Conservation (phyloP, 768 basidiomycete genomes). For the Melanogaster broomeanus region DNA sequence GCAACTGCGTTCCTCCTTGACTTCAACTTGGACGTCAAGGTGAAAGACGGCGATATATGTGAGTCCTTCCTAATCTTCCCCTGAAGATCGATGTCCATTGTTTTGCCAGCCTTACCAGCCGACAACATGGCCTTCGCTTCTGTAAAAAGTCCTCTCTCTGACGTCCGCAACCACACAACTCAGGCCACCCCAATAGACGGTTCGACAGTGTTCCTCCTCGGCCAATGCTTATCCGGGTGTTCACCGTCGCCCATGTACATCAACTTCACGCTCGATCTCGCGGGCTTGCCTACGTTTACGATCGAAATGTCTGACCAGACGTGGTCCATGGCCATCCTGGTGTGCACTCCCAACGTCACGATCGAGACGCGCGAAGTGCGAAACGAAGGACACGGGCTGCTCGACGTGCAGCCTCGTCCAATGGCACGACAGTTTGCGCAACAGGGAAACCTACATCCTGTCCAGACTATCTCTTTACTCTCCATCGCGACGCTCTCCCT, state of each 20-base stretch:
- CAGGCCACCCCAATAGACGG: too few relatives aligned
- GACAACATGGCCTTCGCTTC: slow-evolving; percentile 7
- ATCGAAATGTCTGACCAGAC: too few relatives aligned
- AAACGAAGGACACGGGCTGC: slow-evolving; percentile 15
- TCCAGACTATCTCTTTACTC: slow-evolving; percentile 26
- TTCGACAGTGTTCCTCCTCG: too few relatives aligned
- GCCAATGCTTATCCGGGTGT: slow-evolving; percentile 24
- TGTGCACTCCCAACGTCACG: slow-evolving; percentile 19
- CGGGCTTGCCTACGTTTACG: slow-evolving; percentile 12
- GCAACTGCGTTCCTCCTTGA: slow-evolving; percentile 15
- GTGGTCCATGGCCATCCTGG: too few relatives aligned
- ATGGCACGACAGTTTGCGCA: slow-evolving; percentile 7
- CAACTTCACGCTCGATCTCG: slow-evolving; percentile 12
- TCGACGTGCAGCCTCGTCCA: slow-evolving; percentile 19
- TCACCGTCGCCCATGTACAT: too few relatives aligned
- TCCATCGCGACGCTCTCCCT: slow-evolving; percentile 18
- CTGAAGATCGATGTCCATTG: background rate
- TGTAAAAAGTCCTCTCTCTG: slow-evolving; percentile 4
- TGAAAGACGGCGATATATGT: slow-evolving; percentile 5
- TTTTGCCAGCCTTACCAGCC: too few relatives aligned
- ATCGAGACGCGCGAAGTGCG: slow-evolving; percentile 31
- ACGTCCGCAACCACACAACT: slow-evolving; percentile 24
- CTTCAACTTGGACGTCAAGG: slow-evolving; percentile 18
- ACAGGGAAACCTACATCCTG: too few relatives aligned
- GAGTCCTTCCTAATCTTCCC: background rate